Base-by-base conservation (phyloP, 768 basidiomycete genomes). In the Boletus rubroflammeus region DNA sequence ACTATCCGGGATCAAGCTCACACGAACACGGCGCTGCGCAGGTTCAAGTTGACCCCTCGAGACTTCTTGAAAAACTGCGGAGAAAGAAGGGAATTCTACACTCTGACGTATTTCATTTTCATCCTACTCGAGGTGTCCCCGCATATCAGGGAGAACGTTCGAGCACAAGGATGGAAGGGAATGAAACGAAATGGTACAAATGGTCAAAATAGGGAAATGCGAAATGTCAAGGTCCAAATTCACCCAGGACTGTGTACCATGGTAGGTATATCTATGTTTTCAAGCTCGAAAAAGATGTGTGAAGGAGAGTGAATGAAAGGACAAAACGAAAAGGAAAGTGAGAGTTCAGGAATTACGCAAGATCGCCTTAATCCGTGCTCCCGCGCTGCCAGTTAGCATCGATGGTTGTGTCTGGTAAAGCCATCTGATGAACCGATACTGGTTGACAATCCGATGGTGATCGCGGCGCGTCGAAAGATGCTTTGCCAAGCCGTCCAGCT, bases 331-430 rank as follows among this genome's bases (percentile, higher is more conserved):
- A 51, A 13, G 17, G 29, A 44, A 41, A 10, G 5, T 5, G 35
- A 34, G 21, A 7, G 19, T 48, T 26, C 35, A 19, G 14, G 40
- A 34, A 31, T 57, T 38, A 61, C 31, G 29, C 54, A 29, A 34
- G 32, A 36, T 51, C 57, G 3, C 50, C 47, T 29, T 63, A 54
- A 19, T 57, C 54, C 35, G 53, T 45, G 47, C 38, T 48, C 58
- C 53, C 63, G 17, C 41, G 57, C 40, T 68, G 53, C 66, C 62
- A 66, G 31, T 51, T 59, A n/a, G 34, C 52, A 43, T 68, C 56
- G 23, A 36, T 13, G 15, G 58, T 38, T 29, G 38, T 9, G n/a
- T 63, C 64, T 14, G 55, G 47, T 15, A 47, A 7, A 41, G 51
- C 7, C 48, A 32, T 11, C 44, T 61, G 64, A 50, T 55, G 36